phyloP scores from a whole-genome alignment of 106 monocot species.

The Acorus calamus region DNA sequence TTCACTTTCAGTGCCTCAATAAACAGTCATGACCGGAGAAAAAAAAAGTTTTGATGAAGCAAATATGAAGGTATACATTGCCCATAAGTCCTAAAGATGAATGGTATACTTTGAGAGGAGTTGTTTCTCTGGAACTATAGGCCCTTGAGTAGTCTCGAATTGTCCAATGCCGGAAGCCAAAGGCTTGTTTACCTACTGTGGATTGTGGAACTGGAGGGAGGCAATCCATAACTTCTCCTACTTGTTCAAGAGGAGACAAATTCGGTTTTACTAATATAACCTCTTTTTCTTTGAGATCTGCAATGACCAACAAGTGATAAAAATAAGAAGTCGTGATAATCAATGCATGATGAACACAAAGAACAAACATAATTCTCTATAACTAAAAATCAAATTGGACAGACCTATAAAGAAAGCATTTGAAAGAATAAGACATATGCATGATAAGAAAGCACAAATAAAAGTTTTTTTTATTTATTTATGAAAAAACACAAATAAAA shows the following conservation, averaged over 20 bases:
- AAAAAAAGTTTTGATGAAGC: neutral
- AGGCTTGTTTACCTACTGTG: neutral
- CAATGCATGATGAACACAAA: neutral
- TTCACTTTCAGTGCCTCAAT: too few relatives aligned
- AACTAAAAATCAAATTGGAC: neutral
- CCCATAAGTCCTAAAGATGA: neutral
- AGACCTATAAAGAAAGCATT: too few relatives aligned
- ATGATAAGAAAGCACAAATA: neutral
- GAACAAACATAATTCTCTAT: too few relatives aligned
- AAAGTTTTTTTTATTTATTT: too few relatives aligned
- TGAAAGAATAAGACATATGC: neutral
- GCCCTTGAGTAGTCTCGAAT: conserved; percentile 63
- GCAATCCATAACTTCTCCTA: conserved; percentile 42
- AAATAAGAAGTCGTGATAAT: neutral
- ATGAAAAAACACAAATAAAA: too few relatives aligned
- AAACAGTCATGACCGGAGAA: neutral
- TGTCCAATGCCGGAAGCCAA: conserved; percentile 51
- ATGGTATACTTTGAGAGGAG: conserved; percentile 48
- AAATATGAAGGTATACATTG: neutral
- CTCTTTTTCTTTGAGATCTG: conserved; percentile 60
- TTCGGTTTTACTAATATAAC: conserved; percentile 31
- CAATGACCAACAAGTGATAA: neutral
- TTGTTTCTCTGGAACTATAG: conserved; percentile 50
- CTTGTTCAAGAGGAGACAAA: conserved; percentile 42
- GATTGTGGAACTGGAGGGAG: conserved; percentile 29